Base-by-base conservation (phyloP, 192 early-diverging fungal genomes). In the Rhizoclosmatium sp. region DNA sequence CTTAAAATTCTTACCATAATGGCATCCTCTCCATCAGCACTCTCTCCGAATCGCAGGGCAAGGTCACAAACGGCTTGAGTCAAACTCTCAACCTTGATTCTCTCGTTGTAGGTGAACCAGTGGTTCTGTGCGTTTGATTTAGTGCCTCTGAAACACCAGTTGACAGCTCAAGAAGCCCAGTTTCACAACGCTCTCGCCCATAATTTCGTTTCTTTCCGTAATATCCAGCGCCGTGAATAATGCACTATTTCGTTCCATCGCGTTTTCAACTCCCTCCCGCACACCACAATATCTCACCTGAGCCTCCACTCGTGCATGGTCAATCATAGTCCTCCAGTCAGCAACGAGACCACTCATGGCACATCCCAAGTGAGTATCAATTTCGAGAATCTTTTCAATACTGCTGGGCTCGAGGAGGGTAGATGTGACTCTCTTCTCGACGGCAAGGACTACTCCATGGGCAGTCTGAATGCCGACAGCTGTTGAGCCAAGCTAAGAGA, bases 1-100 rank as follows among this genome's bases (percentile, higher is more conserved):
- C 31, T 31, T 31, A 31, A 31, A 31, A 31, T 31, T 14, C 75
- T 49, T 85, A 95, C 94, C 98, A 99, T 99, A 76, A 96, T 93
- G 5, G 98, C 94, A 73, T 99, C 96, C 84, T 98, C 93, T 7
- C 95, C 96, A 69, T 95, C 92, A 4, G 97, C 97, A 82, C 96
- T 91, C 85, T 99, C 98, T 61, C 98, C 97, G 71, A 99, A 99
- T 62, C 97, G 87, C 82, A 99, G 85, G 16, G 98, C 98, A 76
- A 99, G 83, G 81, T 99, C 98, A 85, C 97, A 99, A 49, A 99
- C 94, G 56, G 96, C 92, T 87, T 99, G 98, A 42, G 98, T 97
- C 31, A 98, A 93, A 82, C 93, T 95, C 83, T 98, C 96, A 14
- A 99, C 96, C 72, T 95, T 96, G 79, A 99, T 95, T 40, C 87